Evolutionary conservation across 441 rosid genomes (phyloP), one percentile per base, ranked within the genome.

Genomic region (Cnidoscolus chayamansa): DNA sequence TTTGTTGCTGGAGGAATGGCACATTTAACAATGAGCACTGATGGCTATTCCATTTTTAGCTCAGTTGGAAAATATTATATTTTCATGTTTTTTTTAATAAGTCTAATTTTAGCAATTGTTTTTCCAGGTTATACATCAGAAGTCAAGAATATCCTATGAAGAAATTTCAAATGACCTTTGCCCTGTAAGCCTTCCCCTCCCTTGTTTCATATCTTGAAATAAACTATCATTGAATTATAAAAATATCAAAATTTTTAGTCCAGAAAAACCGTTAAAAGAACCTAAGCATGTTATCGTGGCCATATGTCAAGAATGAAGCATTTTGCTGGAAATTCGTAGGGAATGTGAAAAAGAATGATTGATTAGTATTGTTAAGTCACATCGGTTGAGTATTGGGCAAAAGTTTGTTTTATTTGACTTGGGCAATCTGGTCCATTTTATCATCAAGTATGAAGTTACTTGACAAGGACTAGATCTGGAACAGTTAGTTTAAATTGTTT

Each of bases 141-240:
- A 93, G 81, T 83, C 88, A 48, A 81, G 81, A 71, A 83, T 93
- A 62, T 80, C 94, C 40, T 88, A 88, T 45, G 89, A 89, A 63
- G 91, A 93, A 50, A 84, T 93, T 67, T 76, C 89, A 63, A 84
- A 67, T 79, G 93, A 93, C 77, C 87, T 89, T 58, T 90, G 95
- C 77, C 92, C 92, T 70, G 98, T 93, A 87, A 82, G 65, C 74
- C 76, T 76, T 60, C 15, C 13, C 37, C 20, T 51, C 48, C 61
- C 45, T 49, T 8, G 1, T 45, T n/a, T 40, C 4, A 15, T 2
- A 54, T 54, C 16, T 25, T 70, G 57, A 58, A 47, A 69, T 48
- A 30, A 50, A 25, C n/a, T 32, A 13, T 10, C 30, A 45, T 10
- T 15, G 43, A 67, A 32, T 30, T 45, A 16, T 53, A 47, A 58